A percentile compares a stretch with the other conserved stretches of the same genome.
Evolutionary conservation across 805 yeast species (phyloP).

Genomic region (Sungouiozyma ichnusensis): DNA sequence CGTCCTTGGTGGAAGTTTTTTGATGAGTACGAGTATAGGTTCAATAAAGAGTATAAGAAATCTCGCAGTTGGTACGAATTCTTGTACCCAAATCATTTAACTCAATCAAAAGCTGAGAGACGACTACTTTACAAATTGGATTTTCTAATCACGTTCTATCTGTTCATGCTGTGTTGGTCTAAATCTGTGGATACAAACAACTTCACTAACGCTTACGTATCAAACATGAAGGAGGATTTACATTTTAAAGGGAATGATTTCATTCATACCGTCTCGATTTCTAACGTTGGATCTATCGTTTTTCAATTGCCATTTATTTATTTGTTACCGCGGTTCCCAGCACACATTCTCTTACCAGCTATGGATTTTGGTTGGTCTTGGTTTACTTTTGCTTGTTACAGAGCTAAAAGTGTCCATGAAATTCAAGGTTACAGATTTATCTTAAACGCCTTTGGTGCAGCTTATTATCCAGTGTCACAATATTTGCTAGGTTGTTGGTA

Average conservation of each 20-base stretch:
- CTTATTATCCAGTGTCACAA: slow-evolving; percentile 54
- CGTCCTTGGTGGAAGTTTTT: slow-evolving; percentile 38
- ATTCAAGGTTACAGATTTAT: slow-evolving; percentile 56
- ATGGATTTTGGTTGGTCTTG: slow-evolving; percentile 63
- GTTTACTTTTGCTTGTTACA: slow-evolving; percentile 47
- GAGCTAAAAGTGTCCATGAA: slow-evolving; percentile 38
- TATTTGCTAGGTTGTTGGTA: slow-evolving; percentile 53
- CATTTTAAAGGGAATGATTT: slow-evolving; percentile 54
- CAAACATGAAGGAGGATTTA: slow-evolving; percentile 51
- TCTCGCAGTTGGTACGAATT: slow-evolving; percentile 27
- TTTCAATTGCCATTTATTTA: slow-evolving; percentile 60
- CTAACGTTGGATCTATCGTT: slow-evolving; percentile 50
- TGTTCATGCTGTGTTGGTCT: slow-evolving; percentile 56
- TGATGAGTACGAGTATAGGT: slow-evolving; percentile 42
- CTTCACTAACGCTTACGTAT: slow-evolving; percentile 54
- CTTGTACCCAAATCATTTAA: slow-evolving; percentile 27
- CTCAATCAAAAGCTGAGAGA: slow-evolving; percentile 35
- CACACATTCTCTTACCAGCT: slow-evolving; percentile 37
- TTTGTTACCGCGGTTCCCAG: slow-evolving; percentile 44
- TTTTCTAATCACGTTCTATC: slow-evolving; percentile 42
- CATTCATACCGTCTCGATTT: slow-evolving; percentile 48
- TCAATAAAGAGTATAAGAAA: slow-evolving; percentile 27
- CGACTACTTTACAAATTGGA: slow-evolving; percentile 44
- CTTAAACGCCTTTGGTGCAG: slow-evolving; percentile 60
- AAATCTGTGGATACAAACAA: slow-evolving; percentile 55